Conservation (phyloP, 768 basidiomycete genomes). For the Suillus fuscotomentosus region DNA sequence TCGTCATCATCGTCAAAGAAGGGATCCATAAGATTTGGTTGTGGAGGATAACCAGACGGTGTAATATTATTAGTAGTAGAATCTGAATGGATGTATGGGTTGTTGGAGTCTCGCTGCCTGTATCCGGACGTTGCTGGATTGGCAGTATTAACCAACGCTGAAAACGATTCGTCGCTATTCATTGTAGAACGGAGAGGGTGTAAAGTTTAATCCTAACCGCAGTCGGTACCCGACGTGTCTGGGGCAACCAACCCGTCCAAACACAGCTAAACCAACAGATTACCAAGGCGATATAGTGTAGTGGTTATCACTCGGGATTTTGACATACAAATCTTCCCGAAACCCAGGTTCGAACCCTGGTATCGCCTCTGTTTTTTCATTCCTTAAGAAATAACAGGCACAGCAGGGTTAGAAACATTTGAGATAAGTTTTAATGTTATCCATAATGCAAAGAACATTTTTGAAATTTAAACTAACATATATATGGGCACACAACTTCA, state of each 20-base stretch:
- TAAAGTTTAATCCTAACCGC: neutral
- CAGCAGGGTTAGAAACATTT: too few relatives aligned
- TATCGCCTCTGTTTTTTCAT: conserved; percentile 26
- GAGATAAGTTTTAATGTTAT: too few relatives aligned
- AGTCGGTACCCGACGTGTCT: neutral
- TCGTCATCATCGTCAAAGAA: conserved; percentile 83
- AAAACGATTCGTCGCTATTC: conserved; percentile 28
- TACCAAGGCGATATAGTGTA: conserved; percentile 34
- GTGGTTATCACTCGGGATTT: conserved; percentile 42
- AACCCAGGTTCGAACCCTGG: conserved; percentile 40
- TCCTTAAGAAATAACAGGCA: too few relatives aligned
- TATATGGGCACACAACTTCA: too few relatives aligned
- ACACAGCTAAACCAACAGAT: rapidly evolving
- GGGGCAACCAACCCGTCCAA: neutral
- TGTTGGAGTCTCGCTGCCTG: neutral
- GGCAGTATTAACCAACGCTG: conserved; percentile 23
- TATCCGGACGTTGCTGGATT: conserved; percentile 21
- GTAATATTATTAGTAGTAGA: conserved; percentile 16
- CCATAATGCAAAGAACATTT: too few relatives aligned
- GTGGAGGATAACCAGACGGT: conserved; percentile 53
- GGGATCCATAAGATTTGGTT: conserved; percentile 62
- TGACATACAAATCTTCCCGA: conserved; percentile 29
- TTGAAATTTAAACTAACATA: too few relatives aligned
- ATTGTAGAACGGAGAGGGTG: conserved; percentile 8
- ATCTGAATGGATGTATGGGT: conserved; percentile 8